Conservation (phyloP, 2,329 filamentous ascomycete species). For the Zymoseptoria pseudotritici region DNA sequence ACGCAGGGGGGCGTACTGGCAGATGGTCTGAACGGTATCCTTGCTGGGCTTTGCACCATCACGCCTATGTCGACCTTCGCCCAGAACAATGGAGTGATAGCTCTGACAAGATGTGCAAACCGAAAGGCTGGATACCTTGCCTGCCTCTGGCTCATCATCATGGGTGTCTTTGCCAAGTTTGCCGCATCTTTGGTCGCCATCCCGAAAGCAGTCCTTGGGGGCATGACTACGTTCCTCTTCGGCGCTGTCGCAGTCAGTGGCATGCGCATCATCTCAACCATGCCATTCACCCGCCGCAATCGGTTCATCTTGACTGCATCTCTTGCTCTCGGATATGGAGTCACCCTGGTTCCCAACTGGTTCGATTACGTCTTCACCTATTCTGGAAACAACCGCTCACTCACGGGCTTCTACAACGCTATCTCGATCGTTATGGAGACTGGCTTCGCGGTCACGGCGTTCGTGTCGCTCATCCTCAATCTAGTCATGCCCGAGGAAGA, state of each 20-base stretch:
- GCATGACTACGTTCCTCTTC: constrained; percentile 69
- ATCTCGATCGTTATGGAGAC: constrained; percentile 44
- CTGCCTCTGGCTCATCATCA: constrained; percentile 68
- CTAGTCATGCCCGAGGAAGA: constrained; percentile 64
- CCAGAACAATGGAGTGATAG: constrained; percentile 80
- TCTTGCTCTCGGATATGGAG: constrained; percentile 61
- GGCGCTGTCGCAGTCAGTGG: constrained; percentile 68
- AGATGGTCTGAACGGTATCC: constrained; percentile 61
- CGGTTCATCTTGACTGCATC: constrained; percentile 74
- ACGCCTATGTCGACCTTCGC: constrained; percentile 75
- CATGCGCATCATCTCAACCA: constrained; percentile 64
- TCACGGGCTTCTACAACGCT: constrained; percentile 68
- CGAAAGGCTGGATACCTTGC: constrained; percentile 72
- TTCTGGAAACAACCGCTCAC: constrained; percentile 55
- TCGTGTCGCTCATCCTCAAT: constrained; percentile 67
- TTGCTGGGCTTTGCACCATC: constrained; percentile 70
- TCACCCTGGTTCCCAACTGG: constrained; percentile 39
- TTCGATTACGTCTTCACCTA: constrained; percentile 62
- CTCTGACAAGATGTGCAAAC: constrained; percentile 73
- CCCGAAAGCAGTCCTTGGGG: constrained; percentile 46
- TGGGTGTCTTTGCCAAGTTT: constrained; percentile 79
- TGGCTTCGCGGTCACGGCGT: constrained; percentile 66
- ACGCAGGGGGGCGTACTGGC: constrained; percentile 68
- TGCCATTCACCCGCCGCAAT: constrained; percentile 70
- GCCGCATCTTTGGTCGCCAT: constrained; percentile 72